Evolutionary conservation across 2,329 filamentous ascomycete genomes (phyloP).

Genomic region (Sporothrix brunneoviolacea): DNA sequence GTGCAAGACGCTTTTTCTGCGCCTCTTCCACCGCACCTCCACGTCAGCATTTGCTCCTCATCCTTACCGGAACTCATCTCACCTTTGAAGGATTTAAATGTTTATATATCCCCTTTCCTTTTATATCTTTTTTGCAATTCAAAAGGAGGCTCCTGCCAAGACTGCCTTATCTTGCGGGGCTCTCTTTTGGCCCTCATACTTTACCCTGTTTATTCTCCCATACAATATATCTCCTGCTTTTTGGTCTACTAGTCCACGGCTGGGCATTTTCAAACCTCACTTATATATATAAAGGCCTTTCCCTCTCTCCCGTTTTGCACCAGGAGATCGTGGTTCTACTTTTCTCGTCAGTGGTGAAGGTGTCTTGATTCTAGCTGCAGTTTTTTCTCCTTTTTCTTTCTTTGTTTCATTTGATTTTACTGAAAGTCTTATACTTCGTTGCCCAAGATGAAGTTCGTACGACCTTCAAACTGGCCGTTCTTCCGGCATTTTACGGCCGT

Average conservation of each 20-base stretch:
- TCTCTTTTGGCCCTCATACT: too few species aligned
- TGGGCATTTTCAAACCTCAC: too few species aligned
- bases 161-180: too few species aligned
- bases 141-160: too few species aligned
- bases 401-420: neutral
- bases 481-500: conserved; percentile 13
- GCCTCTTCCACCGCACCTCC: neutral
- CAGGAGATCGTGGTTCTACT: neutral
- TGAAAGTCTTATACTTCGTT: too few species aligned
- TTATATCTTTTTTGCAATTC: too few species aligned
- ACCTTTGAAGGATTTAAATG: neutral
- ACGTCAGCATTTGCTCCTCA: neutral
- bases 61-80: neutral
- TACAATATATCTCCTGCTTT: too few species aligned
- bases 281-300: neutral
- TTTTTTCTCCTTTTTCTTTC: neutral
- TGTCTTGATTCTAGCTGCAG: too few species aligned
- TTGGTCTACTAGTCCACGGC: too few species aligned
- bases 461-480: conserved; percentile 3
- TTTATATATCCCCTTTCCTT: too few species aligned
- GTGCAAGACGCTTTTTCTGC: neutral
- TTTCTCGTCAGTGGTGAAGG: too few species aligned
- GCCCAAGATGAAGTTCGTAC: neutral
- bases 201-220: neutral
- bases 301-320: neutral